Evolutionary conservation across 257 asterid species (phyloP).

Genomic region (Apocynum venetum): DNA sequence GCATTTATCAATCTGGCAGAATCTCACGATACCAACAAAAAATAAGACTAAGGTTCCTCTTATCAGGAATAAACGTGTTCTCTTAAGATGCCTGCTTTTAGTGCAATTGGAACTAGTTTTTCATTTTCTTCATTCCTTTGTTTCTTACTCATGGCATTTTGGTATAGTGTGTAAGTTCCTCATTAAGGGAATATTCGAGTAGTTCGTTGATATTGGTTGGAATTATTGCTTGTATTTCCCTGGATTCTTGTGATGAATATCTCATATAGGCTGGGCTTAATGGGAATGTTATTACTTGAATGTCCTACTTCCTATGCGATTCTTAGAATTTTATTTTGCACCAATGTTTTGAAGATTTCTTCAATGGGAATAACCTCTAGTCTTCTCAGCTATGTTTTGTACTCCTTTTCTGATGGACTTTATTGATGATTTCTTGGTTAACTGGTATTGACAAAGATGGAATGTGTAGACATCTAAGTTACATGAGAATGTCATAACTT

Average conservation of each 20-base stretch:
- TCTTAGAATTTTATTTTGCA: neutral
- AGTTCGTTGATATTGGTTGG: neutral
- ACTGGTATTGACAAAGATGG: neutral
- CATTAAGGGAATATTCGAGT: neutral
- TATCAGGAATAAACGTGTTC: neutral
- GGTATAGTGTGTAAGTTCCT: neutral
- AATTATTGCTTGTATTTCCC: neutral
- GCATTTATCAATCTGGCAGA: neutral
- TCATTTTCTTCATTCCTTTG: neutral
- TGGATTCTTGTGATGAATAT: neutral
- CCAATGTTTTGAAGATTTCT: neutral
- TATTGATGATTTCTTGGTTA: neutral
- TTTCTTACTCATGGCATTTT: neutral
- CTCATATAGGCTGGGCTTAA: neutral
- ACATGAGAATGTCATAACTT: no score
- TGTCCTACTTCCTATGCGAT: neutral
- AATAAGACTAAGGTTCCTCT: neutral
- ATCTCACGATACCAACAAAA: neutral
- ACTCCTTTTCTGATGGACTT: neutral
- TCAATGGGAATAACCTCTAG: neutral
- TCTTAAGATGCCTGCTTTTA: neutral
- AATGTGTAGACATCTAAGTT: no score
- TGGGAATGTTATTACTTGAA: neutral
- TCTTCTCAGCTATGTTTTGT: neutral
- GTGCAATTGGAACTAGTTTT: neutral